phyloP scores from a whole-genome alignment of 345 rosid species.

The Eucalyptus marginata region DNA sequence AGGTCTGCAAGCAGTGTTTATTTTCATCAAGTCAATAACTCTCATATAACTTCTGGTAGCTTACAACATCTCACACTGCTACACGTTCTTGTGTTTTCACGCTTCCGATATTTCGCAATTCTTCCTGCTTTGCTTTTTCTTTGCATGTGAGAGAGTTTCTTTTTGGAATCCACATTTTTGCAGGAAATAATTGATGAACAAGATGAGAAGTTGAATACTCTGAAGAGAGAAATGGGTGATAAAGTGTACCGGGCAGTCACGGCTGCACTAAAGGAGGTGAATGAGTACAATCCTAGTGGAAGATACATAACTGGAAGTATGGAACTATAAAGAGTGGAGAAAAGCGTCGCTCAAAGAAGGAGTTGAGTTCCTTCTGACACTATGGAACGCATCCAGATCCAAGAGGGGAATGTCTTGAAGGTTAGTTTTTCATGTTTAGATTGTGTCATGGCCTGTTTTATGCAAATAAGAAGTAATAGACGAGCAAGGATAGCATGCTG shows the following conservation, averaged over 20 bases:
- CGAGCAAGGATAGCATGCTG: background rate
- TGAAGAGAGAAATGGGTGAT: slow-evolving; percentile 48
- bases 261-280: slow-evolving; percentile 57
- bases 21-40: background rate
- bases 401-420: slow-evolving; percentile 16
- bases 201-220: slow-evolving; percentile 52
- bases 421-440: background rate
- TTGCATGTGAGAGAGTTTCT: background rate
- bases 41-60: background rate
- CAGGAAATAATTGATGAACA: slow-evolving; percentile 60
- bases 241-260: slow-evolving; percentile 50
- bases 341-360: slow-evolving; percentile 67
- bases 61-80: background rate
- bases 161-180: background rate
- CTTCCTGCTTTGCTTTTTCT: background rate
- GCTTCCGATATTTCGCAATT: background rate
- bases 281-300: slow-evolving; percentile 92
- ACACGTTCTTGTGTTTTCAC: background rate
- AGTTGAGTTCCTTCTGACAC: slow-evolving; percentile 32
- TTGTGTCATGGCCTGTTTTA: background rate
- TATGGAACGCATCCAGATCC: slow-evolving; percentile 32
- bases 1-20: background rate
- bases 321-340: slow-evolving; percentile 61
- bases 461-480: background rate
- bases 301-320: slow-evolving; percentile 65